Conservation (phyloP, 2,329 filamentous ascomycete species). For the Exophiala xenobiotica region DNA sequence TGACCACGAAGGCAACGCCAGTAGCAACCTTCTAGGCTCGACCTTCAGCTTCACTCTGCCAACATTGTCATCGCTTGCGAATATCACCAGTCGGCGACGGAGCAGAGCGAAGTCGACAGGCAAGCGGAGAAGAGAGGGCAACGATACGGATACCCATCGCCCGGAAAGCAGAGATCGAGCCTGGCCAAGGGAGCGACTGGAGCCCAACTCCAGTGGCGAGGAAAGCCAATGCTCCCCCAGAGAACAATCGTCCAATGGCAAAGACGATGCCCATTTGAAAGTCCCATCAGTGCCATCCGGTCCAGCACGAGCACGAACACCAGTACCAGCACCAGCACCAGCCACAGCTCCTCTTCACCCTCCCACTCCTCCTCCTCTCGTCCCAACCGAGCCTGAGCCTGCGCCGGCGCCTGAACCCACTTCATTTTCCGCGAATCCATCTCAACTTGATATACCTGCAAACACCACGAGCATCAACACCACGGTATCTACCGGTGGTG, state of each 20-base stretch:
- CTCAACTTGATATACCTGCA: conserved; percentile 35
- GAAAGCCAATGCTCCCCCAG: too few species aligned
- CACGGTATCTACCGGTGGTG: neutral
- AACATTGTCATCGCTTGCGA: conserved; percentile 3
- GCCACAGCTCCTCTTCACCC: conserved; percentile 6
- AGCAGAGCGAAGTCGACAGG: conserved; percentile 2
- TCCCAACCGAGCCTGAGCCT: neutral
- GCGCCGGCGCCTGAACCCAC: conserved; percentile 8
- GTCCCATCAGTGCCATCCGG: neutral
- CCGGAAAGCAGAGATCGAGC: neutral
- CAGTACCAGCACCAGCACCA: conserved; percentile 3
- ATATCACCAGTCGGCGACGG: conserved; percentile 1
- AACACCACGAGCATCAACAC: neutral
- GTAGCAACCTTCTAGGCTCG: neutral
- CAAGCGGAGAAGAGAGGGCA: neutral
- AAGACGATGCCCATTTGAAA: conserved; percentile 2
- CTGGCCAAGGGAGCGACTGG: neutral
- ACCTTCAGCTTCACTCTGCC: conserved; percentile 1
- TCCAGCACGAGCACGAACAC: neutral
- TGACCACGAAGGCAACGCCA: neutral
- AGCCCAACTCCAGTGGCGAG: neutral
- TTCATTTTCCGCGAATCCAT: conserved; percentile 24
- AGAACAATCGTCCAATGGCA: too few species aligned
- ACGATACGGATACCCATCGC: neutral
- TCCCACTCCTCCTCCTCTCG: conserved; percentile 9